Evolutionary conservation across 352 stramenopile species (phyloP), one percentile per base, ranked within the genome.

Genomic region (Pilasporangium apinafurcum): DNA sequence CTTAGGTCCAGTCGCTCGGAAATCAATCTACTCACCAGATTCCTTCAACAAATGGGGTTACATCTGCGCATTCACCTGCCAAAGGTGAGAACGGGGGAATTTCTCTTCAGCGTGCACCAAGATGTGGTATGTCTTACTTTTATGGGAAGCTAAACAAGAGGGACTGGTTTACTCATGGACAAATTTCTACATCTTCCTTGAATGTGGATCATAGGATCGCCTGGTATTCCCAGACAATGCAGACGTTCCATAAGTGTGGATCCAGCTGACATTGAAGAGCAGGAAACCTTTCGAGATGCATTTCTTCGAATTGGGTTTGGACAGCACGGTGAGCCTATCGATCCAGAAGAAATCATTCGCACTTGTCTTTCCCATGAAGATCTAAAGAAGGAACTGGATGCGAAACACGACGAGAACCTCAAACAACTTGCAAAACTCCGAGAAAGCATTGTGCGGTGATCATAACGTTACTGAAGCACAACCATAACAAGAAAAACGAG

Each of bases 261-360:
- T 5, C 20, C 20, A 2, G 18, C 14, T 3, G 25, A 26, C 13
- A 26, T 41, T 8, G 17, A 51, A 13, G 32, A 36, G 8, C 7
- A 68, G 22, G 65, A 84, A 27, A 34, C 55, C 13, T 72, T 68
- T 40, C 64, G 65, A 6, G 62, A 79, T 25, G 78, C 73, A 1
- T 92, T 92, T 41, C 70, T 77, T 4, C 62, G 74, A 7, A 79
- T 92, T 35, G 78, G 75, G 6, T 79, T 90, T 45, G 74, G 74
- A 1, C 46, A 80, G 13, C 62, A 62, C 24, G 65, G 47, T 0
- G 75, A 86, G 2, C 53, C 53, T 0, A 61, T 87, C 14, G 67
- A 92, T 37, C 75, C 78, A 0, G 62, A 83, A n/a, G 65, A 83
- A 48, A 74, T 92, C 18, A 69, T 89, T 2, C 68, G 55, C 13